Conservation (phyloP, 1,284 basidiomycete species). For the Neotropicomus parvogracilis region DNA sequence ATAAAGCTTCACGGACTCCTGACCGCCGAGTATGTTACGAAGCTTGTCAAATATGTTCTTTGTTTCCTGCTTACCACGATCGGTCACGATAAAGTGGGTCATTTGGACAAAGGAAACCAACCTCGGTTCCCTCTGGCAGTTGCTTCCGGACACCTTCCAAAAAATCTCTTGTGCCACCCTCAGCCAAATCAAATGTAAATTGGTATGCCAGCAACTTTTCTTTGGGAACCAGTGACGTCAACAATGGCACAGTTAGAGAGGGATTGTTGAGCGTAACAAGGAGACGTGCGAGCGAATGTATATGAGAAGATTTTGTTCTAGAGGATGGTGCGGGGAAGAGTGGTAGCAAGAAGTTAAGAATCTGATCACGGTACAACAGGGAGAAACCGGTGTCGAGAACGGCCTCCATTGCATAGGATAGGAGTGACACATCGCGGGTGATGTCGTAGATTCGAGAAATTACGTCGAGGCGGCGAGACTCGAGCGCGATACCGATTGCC, state of each 20-base stretch:
- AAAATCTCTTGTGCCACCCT: conserved; percentile 91
- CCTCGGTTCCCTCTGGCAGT: conserved; percentile 63
- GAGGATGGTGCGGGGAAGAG: conserved; percentile 69
- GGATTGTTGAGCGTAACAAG: conserved; percentile 84
- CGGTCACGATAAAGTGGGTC: conserved; percentile 6
- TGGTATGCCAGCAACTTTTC: conserved; percentile 84
- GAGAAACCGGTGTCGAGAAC: conserved; percentile 81
- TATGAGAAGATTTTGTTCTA: conserved; percentile 69
- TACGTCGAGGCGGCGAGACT: conserved; percentile 83
- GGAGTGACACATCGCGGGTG: conserved; percentile 70
- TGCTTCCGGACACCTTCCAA: conserved; percentile 68
- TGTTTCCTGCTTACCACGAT: conserved; percentile 43
- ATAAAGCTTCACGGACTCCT: conserved; percentile 87
- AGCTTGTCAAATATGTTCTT: conserved; percentile 68
- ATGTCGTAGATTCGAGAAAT: conserved; percentile 72
- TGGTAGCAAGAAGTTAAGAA: conserved; percentile 82
- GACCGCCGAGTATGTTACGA: conserved; percentile 80
- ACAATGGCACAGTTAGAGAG: conserved; percentile 66
- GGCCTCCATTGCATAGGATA: conserved; percentile 89
- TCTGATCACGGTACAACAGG: conserved; percentile 78
- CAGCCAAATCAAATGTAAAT: conserved; percentile 89
- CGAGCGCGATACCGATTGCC: conserved; percentile 92
- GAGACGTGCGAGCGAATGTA: conserved; percentile 78
- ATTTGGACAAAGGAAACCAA: conserved; percentile 31
- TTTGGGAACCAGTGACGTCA: conserved; percentile 68